Evolutionary conservation across 352 stramenopile genomes (phyloP).

Genomic region (Phytopythium vexans): DNA sequence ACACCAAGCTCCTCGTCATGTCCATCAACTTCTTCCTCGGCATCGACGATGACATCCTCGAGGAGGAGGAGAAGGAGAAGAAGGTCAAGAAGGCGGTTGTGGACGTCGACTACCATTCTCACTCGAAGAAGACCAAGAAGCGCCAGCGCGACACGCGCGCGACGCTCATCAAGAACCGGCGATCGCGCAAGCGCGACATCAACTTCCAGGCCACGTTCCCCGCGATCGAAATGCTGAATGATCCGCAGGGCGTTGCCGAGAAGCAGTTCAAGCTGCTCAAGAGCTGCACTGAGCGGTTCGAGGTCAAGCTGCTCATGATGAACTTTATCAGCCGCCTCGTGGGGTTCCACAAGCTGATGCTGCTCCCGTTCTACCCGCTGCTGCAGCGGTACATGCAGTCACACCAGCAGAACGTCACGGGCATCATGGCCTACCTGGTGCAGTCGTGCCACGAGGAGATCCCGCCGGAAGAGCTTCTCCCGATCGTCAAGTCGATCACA

Average conservation of each 20-base stretch:
- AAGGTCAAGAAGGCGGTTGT: constrained; percentile 80
- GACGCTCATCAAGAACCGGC: constrained; percentile 90
- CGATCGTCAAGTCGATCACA: constrained; percentile 96
- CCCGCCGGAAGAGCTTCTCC: constrained; percentile 95
- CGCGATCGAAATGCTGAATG: constrained; percentile 97
- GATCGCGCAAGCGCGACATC: constrained; percentile 72
- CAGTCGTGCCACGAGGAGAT: constrained; percentile 98
- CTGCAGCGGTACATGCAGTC: constrained; percentile 92
- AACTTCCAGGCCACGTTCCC: constrained; percentile 89
- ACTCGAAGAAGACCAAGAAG: constrained; percentile 97
- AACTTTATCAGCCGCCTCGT: constrained; percentile 97
- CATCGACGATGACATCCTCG: constrained; percentile 96
- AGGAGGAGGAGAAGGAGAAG: constrained; percentile 94
- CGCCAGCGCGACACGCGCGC: constrained; percentile 81
- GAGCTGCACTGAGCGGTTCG: constrained; percentile 87
- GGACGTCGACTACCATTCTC: constrained; percentile 91
- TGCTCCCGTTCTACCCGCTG: constrained; percentile 96
- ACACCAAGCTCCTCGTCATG: constrained; percentile 86
- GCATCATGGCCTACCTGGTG: constrained; percentile 96
- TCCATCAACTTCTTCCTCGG: constrained; percentile 98
- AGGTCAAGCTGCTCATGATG: constrained; percentile 97
- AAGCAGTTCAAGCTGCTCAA: constrained; percentile 91
- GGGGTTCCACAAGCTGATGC: constrained; percentile 96
- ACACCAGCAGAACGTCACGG: constrained; percentile 89
- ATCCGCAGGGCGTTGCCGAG: constrained; percentile 95